Conservation (phyloP, 2,329 filamentous ascomycete genomes). For the Trichoderma endophyticum region DNA sequence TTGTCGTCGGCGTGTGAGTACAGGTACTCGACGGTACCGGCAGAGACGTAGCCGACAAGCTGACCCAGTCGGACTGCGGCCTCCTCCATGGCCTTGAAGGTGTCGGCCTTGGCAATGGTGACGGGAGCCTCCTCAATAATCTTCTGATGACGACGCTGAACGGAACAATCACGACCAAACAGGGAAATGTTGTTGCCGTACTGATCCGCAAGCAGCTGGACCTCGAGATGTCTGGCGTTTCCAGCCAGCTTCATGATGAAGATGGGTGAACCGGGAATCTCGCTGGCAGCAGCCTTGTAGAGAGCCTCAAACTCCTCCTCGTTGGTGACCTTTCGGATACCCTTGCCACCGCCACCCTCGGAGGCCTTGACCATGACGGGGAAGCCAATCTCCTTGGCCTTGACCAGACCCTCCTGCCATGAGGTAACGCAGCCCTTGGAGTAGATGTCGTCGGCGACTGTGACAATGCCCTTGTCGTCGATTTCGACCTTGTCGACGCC, state of each 20-base stretch:
- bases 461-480: slow-evolving; percentile 83
- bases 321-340: slow-evolving; percentile 88
- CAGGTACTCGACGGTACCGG: slow-evolving; percentile 97
- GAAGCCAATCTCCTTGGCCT: slow-evolving; percentile 89
- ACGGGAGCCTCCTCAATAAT: slow-evolving; percentile 99
- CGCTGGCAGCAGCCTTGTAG: slow-evolving; percentile 93
- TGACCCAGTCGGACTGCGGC: slow-evolving; percentile 90
- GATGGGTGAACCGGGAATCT: slow-evolving; percentile 97
- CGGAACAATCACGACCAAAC: slow-evolving; percentile 97
- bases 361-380: slow-evolving; percentile 99
- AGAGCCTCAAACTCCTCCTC: slow-evolving; percentile 82
- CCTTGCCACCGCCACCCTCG: slow-evolving; percentile 97
- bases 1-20: slow-evolving; percentile 98
- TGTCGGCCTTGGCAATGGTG: slow-evolving; percentile 84
- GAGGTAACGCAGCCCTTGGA: slow-evolving; percentile 86
- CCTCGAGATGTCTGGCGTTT: slow-evolving; percentile 93
- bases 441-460: slow-evolving; percentile 82
- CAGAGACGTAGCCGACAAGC: slow-evolving; percentile 96
- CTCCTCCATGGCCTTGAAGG: slow-evolving; percentile 95
- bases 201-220: slow-evolving; percentile 95
- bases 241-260: slow-evolving; percentile 99
- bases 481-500: slow-evolving; percentile 79
- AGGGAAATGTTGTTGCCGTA: slow-evolving; percentile 99
- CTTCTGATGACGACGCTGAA: slow-evolving; percentile 97
- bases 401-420: slow-evolving; percentile 83